phyloP scores from a whole-genome alignment of 805 yeast genomes.

The Suhomyces vadensis region DNA sequence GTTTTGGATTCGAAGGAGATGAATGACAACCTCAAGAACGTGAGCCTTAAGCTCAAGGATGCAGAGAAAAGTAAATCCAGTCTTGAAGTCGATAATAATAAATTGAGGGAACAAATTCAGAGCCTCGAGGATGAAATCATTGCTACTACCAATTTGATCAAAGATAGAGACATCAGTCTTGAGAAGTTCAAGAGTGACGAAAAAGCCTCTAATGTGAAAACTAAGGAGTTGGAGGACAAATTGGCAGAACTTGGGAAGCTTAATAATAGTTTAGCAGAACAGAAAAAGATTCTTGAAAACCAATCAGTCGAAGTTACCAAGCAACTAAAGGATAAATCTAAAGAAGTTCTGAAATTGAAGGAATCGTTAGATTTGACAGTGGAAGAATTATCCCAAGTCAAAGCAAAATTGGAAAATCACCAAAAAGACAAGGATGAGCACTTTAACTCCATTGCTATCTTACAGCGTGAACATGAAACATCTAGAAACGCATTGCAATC shows the following conservation, averaged over 20 bases:
- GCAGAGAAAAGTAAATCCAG: constrained; percentile 31
- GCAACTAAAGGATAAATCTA: constrained; percentile 9
- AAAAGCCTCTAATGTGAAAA: constrained; percentile 26
- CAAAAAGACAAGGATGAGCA: constrained; percentile 13
- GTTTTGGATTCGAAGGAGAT: constrained; percentile 58
- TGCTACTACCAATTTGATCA: constrained; percentile 31
- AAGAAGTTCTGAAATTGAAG: constrained; percentile 11
- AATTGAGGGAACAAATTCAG: constrained; percentile 38
- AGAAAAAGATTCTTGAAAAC: constrained; percentile 30
- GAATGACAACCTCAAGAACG: constrained; percentile 53
- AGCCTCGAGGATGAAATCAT: constrained; percentile 36
- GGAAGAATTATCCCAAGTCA: constrained; percentile 7
- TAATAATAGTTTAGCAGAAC: constrained; percentile 34
- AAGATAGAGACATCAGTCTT: constrained; percentile 50
- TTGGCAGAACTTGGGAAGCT: constrained; percentile 29
- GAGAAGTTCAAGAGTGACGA: constrained; percentile 45
- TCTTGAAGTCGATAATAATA: constrained; percentile 37
- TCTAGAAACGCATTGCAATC: constrained; percentile 4
- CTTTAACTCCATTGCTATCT: constrained; percentile 7
- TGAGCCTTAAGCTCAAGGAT: constrained; percentile 47
- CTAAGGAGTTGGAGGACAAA: constrained; percentile 29
- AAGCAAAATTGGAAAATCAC: constrained; percentile 9
- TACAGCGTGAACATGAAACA: constrained; percentile 12
- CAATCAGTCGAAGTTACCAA: constrained; percentile 18
- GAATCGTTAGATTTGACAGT: constrained; percentile 9